phyloP scores from a whole-genome alignment of 2,329 filamentous ascomycete species.

The Aschersonia sp. region DNA sequence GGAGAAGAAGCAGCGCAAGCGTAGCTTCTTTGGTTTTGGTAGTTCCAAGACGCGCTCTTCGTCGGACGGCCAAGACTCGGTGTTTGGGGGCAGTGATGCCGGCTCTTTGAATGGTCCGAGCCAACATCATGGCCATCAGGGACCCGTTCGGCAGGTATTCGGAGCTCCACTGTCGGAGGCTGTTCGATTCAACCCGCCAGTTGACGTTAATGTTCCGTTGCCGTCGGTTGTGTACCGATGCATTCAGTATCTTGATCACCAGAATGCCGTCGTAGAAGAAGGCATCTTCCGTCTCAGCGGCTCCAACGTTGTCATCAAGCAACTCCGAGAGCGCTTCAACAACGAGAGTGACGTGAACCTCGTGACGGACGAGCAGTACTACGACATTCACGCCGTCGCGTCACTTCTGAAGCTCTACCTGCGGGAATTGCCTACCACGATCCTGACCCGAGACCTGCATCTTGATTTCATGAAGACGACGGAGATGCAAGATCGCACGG shows the following conservation, averaged over 20 bases:
- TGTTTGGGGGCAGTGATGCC: slow-evolving; percentile 34
- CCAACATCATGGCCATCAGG: slow-evolving; percentile 25
- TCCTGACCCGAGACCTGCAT: slow-evolving; percentile 82
- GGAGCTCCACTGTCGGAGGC: slow-evolving; percentile 77
- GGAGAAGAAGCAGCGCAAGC: slow-evolving; percentile 72
- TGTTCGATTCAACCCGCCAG: slow-evolving; percentile 63
- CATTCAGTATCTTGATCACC: slow-evolving; percentile 79
- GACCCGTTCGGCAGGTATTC: slow-evolving; percentile 59
- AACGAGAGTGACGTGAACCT: slow-evolving; percentile 83
- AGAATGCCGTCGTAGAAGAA: slow-evolving; percentile 73
- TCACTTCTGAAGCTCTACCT: slow-evolving; percentile 90
- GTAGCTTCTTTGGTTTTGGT: slow-evolving; percentile 59
- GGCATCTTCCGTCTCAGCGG: slow-evolving; percentile 94
- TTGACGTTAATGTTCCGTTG: slow-evolving; percentile 58
- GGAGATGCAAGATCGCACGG: slow-evolving; percentile 58
- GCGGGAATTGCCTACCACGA: slow-evolving; percentile 79
- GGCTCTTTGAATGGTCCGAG: slow-evolving; percentile 24
- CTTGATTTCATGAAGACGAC: slow-evolving; percentile 75
- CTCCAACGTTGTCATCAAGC: slow-evolving; percentile 90
- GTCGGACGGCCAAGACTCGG: slow-evolving; percentile 41
- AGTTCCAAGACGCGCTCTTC: slow-evolving; percentile 40
- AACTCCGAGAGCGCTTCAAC: slow-evolving; percentile 85
- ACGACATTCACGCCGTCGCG: slow-evolving; percentile 92
- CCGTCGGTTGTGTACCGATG: slow-evolving; percentile 92
- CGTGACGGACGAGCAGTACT: slow-evolving; percentile 66